Base-by-base conservation (phyloP, 495 filamentous ascomycete genomes). In the Glonium stellatum region DNA sequence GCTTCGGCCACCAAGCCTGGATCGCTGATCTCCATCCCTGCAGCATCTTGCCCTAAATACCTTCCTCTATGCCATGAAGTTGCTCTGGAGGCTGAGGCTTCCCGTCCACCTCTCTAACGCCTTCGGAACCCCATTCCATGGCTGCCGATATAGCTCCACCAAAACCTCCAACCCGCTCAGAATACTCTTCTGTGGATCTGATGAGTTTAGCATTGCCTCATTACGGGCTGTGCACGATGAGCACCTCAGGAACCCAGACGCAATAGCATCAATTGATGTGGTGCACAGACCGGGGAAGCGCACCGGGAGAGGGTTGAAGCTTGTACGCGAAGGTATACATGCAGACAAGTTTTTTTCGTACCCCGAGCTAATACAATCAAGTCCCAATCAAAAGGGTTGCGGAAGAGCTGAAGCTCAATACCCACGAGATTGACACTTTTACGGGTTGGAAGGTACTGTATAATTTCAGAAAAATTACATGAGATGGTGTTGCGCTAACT, bases 161-260 rank as follows among this genome's bases (percentile, higher is more conserved):
- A 37, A 46, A n/a, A 39, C 34, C 0, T 49, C 42, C 27, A 80
- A 84, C 25, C 90, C 90, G 1, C 79, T 98, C 27, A 81, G 86
- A n/a, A 89, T 98, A 52, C 82, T 98, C 18, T 98, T 96, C 74
- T 97, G 91, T 71, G 93, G 93, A 25, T 95, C 95, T 11, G 93
- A 98, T 69, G 79, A 87, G 5, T 96, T 97, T 73, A 96, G 92
- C 73, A 85, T 86, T 68, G 81, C 82, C 37, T 90, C 91, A 1
- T 78, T 98, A 50, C 76, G 77, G 52, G 87, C 87, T 21, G 75
- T 98, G 48, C 73, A 88, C 67, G 65, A 69, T 1, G 84, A 91
- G 67, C 78, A 84, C 49, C 34, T 75, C 21, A 64, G 71, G 15
- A 73, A 83, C 25, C 76, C 80, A 2, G 70, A 75, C 12, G 73